phyloP scores from a whole-genome alignment of 179 eudicot genomes.

The Patellifolia procumbens region DNA sequence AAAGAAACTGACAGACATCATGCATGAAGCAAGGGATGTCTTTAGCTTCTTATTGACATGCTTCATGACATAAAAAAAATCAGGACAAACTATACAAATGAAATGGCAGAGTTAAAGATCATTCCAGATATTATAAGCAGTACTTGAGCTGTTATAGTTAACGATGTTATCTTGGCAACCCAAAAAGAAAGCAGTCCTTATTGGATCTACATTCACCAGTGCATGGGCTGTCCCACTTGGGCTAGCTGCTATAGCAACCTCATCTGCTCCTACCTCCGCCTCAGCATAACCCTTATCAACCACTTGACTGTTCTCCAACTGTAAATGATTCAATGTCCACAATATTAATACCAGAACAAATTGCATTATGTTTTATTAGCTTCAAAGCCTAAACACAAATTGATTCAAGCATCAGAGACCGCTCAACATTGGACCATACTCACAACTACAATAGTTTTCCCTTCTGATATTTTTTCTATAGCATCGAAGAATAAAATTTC shows the following conservation, averaged over 20 bases:
- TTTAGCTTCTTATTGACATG: background rate
- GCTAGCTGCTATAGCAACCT: slow-evolving; percentile 81
- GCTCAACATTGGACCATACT: background rate
- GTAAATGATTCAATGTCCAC: slow-evolving; percentile 31
- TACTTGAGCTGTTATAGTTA: slow-evolving; percentile 51
- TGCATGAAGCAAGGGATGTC: slow-evolving; percentile 8
- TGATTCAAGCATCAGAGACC: background rate
- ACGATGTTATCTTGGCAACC: slow-evolving; percentile 82
- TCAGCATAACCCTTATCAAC: slow-evolving; percentile 69
- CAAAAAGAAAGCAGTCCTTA: slow-evolving; percentile 59
- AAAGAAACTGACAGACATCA: slow-evolving; percentile 7
- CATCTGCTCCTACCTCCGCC: slow-evolving; percentile 60
- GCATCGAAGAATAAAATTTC: background rate
- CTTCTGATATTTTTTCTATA: background rate
- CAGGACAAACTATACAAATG: slow-evolving; percentile 17
- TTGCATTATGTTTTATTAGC: background rate
- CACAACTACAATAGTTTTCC: background rate
- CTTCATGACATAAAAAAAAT: no score
- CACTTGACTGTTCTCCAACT: slow-evolving; percentile 61
- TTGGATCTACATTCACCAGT: slow-evolving; percentile 67
- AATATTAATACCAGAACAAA: slow-evolving; percentile 5
- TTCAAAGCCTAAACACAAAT: background rate
- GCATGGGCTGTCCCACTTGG: slow-evolving; percentile 84
- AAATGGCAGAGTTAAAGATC: slow-evolving; percentile 49
- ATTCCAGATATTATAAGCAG: slow-evolving; percentile 77